Percentiles rank a stretch among this genome's conserved stretches.
Evolutionary conservation across 495 filamentous ascomycete genomes (phyloP).

Genomic region (Sphaerosporella brunnea): DNA sequence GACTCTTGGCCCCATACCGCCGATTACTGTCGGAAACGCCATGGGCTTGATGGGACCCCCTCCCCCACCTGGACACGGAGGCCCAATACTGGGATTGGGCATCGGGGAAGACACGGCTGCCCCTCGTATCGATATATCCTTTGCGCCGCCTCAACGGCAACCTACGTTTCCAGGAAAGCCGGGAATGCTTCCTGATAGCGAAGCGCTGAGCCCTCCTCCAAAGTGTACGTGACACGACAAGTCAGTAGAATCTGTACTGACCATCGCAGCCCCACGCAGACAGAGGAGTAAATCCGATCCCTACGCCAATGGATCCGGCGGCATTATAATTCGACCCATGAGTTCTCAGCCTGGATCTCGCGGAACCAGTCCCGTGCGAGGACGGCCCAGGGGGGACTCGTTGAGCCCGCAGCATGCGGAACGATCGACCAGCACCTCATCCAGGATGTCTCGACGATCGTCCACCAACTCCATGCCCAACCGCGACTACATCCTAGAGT

Average conservation of each 20-base stretch:
- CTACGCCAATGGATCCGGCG: constrained; percentile 32
- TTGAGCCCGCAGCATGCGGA: constrained; percentile 30
- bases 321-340: constrained; percentile 31
- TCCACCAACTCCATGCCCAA: constrained; percentile 66
- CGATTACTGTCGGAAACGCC: constrained; percentile 32
- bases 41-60: constrained; percentile 31
- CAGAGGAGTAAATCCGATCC: constrained; percentile 60
- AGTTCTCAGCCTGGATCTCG: constrained; percentile 24
- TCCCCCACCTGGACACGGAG: constrained; percentile 30
- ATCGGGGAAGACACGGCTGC: constrained; percentile 52
- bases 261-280: constrained; percentile 37
- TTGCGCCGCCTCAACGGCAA: constrained; percentile 56
- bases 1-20: constrained; percentile 34
- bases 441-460: constrained; percentile 40
- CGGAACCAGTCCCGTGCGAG: constrained; percentile 23
- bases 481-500: constrained; percentile 79
- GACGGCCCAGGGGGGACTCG: constrained; percentile 30
- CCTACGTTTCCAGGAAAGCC: constrained; percentile 51
- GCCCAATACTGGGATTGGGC: constrained; percentile 43
- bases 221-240: constrained; percentile 43
- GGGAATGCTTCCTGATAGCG: constrained; percentile 39
- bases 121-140: constrained; percentile 83
- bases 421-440: constrained; percentile 38
- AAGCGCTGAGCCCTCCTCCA: constrained; percentile 70
- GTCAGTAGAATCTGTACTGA: background rate